These are phyloP conservation scores for Cadophora malorum DNA, from an alignment of 2,329 filamentous ascomycete species.

Conservation along the genomic window DNA sequence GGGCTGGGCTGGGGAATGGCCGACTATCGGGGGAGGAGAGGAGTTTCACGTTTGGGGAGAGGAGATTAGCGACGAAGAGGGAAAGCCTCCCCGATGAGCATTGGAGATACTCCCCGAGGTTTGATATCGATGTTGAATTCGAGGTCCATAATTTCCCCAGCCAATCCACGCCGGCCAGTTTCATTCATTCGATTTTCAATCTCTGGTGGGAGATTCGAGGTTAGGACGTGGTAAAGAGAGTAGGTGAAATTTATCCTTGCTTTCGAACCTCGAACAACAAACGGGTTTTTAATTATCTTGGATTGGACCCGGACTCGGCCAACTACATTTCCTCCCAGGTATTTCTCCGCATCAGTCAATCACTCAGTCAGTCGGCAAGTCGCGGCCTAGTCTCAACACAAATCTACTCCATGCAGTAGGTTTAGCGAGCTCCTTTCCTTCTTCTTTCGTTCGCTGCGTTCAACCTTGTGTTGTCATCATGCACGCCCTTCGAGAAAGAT, in stretches of 20 bases:
- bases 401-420: neutral
- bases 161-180: neutral
- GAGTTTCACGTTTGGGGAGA: no score
- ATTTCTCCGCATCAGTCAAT: constrained; percentile 2
- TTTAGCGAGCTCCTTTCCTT: neutral
- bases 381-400: neutral
- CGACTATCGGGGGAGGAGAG: neutral
- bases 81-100: neutral
- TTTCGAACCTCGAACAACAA: no score
- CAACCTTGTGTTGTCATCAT: neutral
- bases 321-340: neutral
- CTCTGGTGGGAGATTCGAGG: no score
- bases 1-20: no score
- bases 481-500: constrained; percentile 5
- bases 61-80: neutral
- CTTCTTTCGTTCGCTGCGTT: neutral
- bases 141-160: neutral
- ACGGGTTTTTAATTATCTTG: no score
- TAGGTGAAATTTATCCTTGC: no score
- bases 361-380: neutral
- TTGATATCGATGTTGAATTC: neutral
- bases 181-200: no score
- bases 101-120: constrained; percentile 4
- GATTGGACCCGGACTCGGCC: neutral
- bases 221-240: no score